Evolutionary conservation across 2,329 filamentous ascomycete genomes (phyloP), one percentile per base, ranked within the genome.

Genomic region (Celoporthe dispersa): DNA sequence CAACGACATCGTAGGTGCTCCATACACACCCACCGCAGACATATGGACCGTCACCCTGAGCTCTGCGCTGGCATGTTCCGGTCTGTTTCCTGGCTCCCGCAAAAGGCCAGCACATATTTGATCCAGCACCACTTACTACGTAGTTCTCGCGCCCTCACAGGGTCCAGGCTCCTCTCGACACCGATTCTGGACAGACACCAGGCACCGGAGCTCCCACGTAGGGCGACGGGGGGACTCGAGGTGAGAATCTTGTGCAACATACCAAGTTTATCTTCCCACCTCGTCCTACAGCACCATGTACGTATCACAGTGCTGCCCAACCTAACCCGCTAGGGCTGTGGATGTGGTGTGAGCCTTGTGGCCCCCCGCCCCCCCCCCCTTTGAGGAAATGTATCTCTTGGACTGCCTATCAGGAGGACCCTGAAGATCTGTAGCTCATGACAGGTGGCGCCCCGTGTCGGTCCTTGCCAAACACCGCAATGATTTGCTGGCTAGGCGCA

Each of bases 341-440:
- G 33, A 16, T n/a, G 12, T 62, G 22, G 12, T 39, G 12, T 28
- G 14, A 28, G 35, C 12, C 22, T 28, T n/a, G 60, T 14, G 35
- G 31, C 57, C 55, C 55, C 55, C n/a, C n/a, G n/a, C n/a, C n/a
- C n/a, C n/a, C n/a, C n/a, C n/a, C n/a, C n/a, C n/a, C n/a, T n/a
- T n/a, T 35, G 9, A 1, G 19, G 8, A 16, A 14, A 57, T 7
- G 33, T 33, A 41, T 6, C 16, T 16, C 22, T 35, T 64, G 19
- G 31, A 39, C 28, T 64, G 67, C 63, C 41, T 28, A 61, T 69
- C 68, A 68, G 62, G 31, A 68, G 66, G 69, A 70, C 69, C 69
- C 69, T 70, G 69, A 70, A 57, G 69, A 70, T 70, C 69, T 39
- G 44, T 44, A 44, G 61, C 41, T 61, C 35, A 35, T 68, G 65